Conservation (phyloP, 306 rosid species). For the Gillenia trifoliata region DNA sequence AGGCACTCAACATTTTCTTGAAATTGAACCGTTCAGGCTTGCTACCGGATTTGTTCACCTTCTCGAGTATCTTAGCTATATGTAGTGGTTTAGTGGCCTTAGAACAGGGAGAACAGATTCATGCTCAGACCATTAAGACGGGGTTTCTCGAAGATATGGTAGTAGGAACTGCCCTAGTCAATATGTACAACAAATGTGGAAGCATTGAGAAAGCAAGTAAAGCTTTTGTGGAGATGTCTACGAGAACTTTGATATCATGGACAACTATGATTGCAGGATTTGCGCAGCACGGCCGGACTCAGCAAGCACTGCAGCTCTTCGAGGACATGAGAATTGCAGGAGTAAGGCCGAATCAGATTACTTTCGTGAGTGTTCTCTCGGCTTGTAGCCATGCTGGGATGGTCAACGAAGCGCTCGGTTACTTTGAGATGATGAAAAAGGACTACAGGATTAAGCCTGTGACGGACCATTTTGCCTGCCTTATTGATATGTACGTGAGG, state of each 20-base stretch:
- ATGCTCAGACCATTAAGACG: constrained; percentile 65
- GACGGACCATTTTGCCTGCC: constrained; percentile 75
- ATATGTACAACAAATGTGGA: constrained; percentile 89
- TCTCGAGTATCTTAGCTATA: constrained; percentile 67
- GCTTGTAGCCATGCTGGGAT: constrained; percentile 82
- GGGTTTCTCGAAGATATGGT: constrained; percentile 70
- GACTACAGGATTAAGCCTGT: constrained; percentile 74
- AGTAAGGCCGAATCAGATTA: constrained; percentile 64
- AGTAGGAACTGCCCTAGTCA: constrained; percentile 62
- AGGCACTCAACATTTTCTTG: constrained; percentile 56
- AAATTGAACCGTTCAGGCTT: constrained; percentile 52
- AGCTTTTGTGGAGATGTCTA: constrained; percentile 80
- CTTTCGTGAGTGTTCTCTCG: constrained; percentile 84
- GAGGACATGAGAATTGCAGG: constrained; percentile 79
- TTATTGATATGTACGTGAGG: constrained; percentile 74
- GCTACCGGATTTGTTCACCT: constrained; percentile 74
- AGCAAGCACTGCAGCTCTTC: constrained; percentile 71
- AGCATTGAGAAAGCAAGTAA: constrained; percentile 73
- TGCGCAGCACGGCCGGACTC: constrained; percentile 71
- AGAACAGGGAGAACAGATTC: constrained; percentile 83
- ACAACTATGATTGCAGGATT: constrained; percentile 80
- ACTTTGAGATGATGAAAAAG: constrained; percentile 74
- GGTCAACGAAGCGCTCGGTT: constrained; percentile 63
- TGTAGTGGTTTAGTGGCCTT: constrained; percentile 65
- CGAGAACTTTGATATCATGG: constrained; percentile 84